Evolutionary conservation across 495 filamentous ascomycete genomes (phyloP).

Genomic region (Tetracladium marchalianum): DNA sequence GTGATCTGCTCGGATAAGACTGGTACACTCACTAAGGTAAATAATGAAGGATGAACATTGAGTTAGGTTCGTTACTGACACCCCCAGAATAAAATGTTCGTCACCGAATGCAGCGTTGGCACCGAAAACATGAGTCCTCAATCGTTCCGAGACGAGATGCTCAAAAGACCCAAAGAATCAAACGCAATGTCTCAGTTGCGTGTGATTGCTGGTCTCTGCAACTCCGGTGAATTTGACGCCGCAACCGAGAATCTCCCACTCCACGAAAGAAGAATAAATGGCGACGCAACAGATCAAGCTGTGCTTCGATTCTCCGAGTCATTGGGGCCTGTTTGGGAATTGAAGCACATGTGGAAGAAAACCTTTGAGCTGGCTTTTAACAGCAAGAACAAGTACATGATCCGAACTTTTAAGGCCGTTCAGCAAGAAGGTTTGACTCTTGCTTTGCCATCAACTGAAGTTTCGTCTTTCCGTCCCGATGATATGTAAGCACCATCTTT

Average conservation of each 20-base stretch:
- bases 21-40: constrained; percentile 19
- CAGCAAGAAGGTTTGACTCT: constrained; percentile 25
- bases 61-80: background rate
- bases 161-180: constrained; percentile 10
- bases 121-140: constrained; percentile 28
- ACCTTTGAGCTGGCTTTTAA: constrained; percentile 65
- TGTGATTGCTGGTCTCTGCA: constrained; percentile 50
- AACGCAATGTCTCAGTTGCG: constrained; percentile 36
- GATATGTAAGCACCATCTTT: constrained; percentile 18
- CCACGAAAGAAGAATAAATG: constrained; percentile 48
- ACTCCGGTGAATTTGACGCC: constrained; percentile 59
- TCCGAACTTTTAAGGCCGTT: constrained; percentile 31
- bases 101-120: constrained; percentile 43
- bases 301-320: constrained; percentile 56
- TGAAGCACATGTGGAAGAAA: constrained; percentile 41
- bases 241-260: constrained; percentile 41
- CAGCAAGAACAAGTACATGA: constrained; percentile 72
- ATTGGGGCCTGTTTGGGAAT: constrained; percentile 37
- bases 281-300: constrained; percentile 65
- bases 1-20: constrained; percentile 55
- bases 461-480: constrained; percentile 25
- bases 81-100: constrained; percentile 46
- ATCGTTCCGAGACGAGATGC: constrained; percentile 28
- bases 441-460: constrained; percentile 27
- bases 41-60: constrained; percentile 50